A percentile compares a stretch with the other conserved stretches of the same genome.
Conservation (phyloP, 1,284 basidiomycete genomes). For the Moesziomyces sp. region DNA sequence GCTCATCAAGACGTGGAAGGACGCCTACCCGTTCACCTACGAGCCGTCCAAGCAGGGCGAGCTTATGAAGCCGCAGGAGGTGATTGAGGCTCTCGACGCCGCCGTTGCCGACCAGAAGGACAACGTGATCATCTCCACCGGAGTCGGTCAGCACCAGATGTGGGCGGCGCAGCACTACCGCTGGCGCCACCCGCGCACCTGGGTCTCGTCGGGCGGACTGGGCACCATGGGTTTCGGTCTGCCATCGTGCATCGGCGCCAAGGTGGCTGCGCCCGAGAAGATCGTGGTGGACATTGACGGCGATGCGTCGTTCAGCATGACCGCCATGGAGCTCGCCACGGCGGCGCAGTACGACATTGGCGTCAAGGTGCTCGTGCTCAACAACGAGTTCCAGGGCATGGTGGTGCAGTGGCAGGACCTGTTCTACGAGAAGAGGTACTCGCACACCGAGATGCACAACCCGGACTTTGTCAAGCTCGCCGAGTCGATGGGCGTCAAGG, state of each 20-base stretch:
- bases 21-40: constrained; percentile 89
- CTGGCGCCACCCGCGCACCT: constrained; percentile 86
- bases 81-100: constrained; percentile 87
- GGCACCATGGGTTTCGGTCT: constrained; percentile 96
- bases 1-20: constrained; percentile 84
- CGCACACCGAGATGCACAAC: constrained; percentile 92
- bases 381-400: constrained; percentile 77
- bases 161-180: constrained; percentile 96
- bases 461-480: constrained; percentile 92
- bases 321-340: constrained; percentile 97
- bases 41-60: constrained; percentile 75
- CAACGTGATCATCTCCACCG: constrained; percentile 87
- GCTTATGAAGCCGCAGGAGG: constrained; percentile 94
- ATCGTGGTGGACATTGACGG: constrained; percentile 96
- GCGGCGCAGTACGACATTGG: constrained; percentile 91
- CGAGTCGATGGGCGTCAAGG: constrained; percentile 89
- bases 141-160: constrained; percentile 99
- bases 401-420: constrained; percentile 98
- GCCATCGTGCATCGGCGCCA: constrained; percentile 92
- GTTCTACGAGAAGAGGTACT: constrained; percentile 93
- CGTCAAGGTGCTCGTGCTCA: constrained; percentile 77
- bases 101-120: constrained; percentile 79
- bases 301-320: constrained; percentile 96
- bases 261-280: constrained; percentile 93
- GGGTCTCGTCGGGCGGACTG: constrained; percentile 96